A percentile compares a stretch with the other conserved stretches of the same genome.
These are phyloP conservation scores for Verticillium tricorpus DNA, from an alignment of 2,329 filamentous ascomycete species.

Conservation along the genomic window DNA sequence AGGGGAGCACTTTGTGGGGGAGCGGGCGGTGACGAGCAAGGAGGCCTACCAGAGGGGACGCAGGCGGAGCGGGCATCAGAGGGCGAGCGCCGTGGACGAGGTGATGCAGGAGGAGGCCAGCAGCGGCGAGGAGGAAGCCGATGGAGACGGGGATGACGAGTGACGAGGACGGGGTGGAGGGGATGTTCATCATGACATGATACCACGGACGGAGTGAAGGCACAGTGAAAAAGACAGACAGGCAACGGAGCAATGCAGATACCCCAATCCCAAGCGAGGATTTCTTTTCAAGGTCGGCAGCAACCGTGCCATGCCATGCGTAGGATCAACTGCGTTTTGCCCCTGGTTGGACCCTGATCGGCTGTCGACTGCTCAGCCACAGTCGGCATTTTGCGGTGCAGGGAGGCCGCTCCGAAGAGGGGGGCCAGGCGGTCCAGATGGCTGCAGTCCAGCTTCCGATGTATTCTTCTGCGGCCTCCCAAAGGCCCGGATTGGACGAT, in stretches of 20 bases:
- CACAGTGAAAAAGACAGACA: not conserved
- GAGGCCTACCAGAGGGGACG: slow-evolving; percentile 42
- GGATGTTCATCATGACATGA: not conserved
- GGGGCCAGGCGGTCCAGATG: not conserved
- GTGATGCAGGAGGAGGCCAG: slow-evolving; percentile 11
- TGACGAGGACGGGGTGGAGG: not conserved
- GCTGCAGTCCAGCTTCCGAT: not conserved
- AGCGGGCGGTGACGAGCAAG: slow-evolving; percentile 51
- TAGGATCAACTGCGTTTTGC: not conserved
- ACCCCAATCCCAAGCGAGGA: not conserved
- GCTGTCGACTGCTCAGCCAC: not conserved
- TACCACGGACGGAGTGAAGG: not conserved
- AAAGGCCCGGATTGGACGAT: not conserved
- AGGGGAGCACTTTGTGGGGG: slow-evolving; percentile 47
- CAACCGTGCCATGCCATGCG: not conserved
- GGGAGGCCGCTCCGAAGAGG: not conserved
- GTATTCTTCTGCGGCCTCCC: not conserved
- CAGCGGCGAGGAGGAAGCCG: not conserved
- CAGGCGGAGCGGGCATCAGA: slow-evolving; percentile 24
- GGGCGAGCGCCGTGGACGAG: slow-evolving; percentile 18
- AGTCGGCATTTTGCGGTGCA: not conserved
- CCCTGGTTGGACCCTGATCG: not conserved
- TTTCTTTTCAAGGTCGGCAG: not conserved
- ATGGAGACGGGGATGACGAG: slow-evolving; percentile 5
- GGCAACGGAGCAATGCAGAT: not conserved